These are phyloP conservation scores for Euryodendron excelsum DNA, from an alignment of 148 eudicot species.

Conservation along the genomic window DNA sequence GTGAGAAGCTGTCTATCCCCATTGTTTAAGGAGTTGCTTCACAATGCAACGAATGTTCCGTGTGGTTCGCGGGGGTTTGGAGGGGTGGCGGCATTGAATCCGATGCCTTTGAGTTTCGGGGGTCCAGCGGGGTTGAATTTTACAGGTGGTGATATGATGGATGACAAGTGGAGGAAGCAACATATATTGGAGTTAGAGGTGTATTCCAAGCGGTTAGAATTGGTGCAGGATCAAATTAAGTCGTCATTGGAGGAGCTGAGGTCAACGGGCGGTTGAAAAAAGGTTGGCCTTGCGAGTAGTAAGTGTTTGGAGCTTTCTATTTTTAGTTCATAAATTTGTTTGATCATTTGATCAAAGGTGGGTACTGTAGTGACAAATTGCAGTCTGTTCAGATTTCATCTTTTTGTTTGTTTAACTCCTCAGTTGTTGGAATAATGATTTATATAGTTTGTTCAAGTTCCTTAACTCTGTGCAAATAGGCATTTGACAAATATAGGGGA, in stretches of 20 bases:
- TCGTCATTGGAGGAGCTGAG: slow-evolving; percentile 73
- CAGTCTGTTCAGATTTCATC: slow-evolving; percentile 10
- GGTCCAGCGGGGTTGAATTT: slow-evolving; percentile 13
- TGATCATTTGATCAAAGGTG: slow-evolving; percentile 22
- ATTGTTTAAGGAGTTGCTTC: slow-evolving; percentile 44
- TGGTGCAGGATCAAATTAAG: slow-evolving; percentile 94
- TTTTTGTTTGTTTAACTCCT: too few relatives aligned
- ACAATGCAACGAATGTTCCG: slow-evolving; percentile 21
- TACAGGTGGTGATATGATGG: slow-evolving; percentile 35
- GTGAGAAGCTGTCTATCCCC: slow-evolving; percentile 59
- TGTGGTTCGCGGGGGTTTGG: slow-evolving; percentile 29
- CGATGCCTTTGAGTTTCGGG: slow-evolving; percentile 32
- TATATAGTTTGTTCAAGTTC: too few relatives aligned
- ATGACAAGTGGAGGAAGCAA: slow-evolving; percentile 91
- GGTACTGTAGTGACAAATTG: slow-evolving; percentile 19
- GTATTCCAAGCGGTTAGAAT: slow-evolving; percentile 84
- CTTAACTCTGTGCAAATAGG: too few relatives aligned
- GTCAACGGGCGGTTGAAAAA: slow-evolving; percentile 47
- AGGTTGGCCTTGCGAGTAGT: slow-evolving; percentile 17
- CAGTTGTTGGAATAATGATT: too few relatives aligned
- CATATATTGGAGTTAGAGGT: slow-evolving; percentile 94
- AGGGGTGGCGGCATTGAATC: slow-evolving; percentile 23
- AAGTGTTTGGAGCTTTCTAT: slow-evolving; percentile 13
- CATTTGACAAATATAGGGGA: background rate
- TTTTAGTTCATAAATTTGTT: slow-evolving; percentile 22